Evolutionary conservation across 495 filamentous ascomycete genomes (phyloP), one percentile per base, ranked within the genome.

Genomic region (Umbilicaria muhlenbergii): DNA sequence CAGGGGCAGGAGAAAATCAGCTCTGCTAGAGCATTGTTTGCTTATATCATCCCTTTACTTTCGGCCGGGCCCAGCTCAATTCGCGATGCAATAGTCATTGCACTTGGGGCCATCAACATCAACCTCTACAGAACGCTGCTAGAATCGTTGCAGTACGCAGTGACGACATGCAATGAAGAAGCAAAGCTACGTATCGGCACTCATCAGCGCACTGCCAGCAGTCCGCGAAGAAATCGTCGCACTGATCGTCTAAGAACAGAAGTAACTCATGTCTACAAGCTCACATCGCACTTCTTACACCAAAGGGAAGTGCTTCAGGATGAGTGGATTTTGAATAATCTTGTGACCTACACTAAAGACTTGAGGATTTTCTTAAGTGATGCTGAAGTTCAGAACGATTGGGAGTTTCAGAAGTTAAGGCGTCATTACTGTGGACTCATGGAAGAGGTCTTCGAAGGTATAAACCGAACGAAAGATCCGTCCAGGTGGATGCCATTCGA

Each of bases 401-500:
- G 86, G 82, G 87, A 88, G 49, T 94, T 89, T 57, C 92, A 95
- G 51, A 85, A 83, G 49, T 64, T 98, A 36, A 75, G 91, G 19
- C 81, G 83, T 28, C 88, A 95, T 51, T 98, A 88, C 56, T 98
- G 91, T 59, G 86, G 89, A 1, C 65, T 98, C 36, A 77, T 94
- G 61, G 89, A 95, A 51, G 84, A 86, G 51, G 68, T 98, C 0
- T 95, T 91, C 48, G 86, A 94, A 49, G 84, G 84, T 11, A 81
- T 94, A 47, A 94, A 91, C 52, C 77, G 83, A 33, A 86, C 86
- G 0, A 79, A 77, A 48, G 84, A 94, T 50, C 80, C 87, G 4
- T 78, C 82, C 2, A 73, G 83, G 16, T 96, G 87, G 85, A 88
- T 98, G 68, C 83, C 92, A 0, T 98, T 98, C 49, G 91, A 95